Conservation (phyloP, 2,329 filamentous ascomycete species). For the Diplodia mutila region DNA sequence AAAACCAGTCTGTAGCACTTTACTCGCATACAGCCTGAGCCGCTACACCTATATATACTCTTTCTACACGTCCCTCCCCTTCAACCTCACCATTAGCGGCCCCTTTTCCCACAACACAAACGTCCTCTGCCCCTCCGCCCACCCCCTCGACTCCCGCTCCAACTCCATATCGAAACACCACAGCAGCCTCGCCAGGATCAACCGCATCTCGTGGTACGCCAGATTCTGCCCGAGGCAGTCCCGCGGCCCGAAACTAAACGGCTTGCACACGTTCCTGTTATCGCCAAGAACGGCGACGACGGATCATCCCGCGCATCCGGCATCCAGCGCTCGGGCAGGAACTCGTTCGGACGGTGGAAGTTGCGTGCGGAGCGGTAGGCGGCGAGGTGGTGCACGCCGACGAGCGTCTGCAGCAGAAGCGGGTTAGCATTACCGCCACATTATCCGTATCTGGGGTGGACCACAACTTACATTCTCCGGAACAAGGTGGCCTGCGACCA, state of each 20-base stretch:
- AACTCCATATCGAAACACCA: constrained; percentile 47
- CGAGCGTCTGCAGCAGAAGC: constrained; percentile 34
- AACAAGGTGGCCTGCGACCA: background rate
- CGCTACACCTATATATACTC: too few relatives aligned
- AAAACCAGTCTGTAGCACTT: too few relatives aligned
- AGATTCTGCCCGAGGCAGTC: constrained; percentile 44
- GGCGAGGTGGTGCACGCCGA: constrained; percentile 31
- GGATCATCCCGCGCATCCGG: constrained; percentile 29
- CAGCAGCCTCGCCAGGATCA: constrained; percentile 46
- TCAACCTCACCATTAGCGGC: constrained; percentile 28
- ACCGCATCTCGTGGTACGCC: constrained; percentile 42
- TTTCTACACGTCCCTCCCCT: too few relatives aligned
- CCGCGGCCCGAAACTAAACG: constrained; percentile 50
- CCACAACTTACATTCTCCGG: background rate
- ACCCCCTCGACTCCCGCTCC: constrained; percentile 42
- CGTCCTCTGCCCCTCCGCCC: constrained; percentile 34
- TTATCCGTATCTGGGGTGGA: background rate
- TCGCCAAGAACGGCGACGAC: constrained; percentile 33
- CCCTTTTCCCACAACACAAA: constrained; percentile 42
- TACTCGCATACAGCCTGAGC: too few relatives aligned
- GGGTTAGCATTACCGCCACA: constrained; percentile 38
- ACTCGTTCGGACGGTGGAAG: constrained; percentile 33
- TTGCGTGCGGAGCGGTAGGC: constrained; percentile 34
- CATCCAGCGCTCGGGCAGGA: constrained; percentile 41
- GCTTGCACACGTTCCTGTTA: constrained; percentile 43